These are phyloP conservation scores for Arthrobotrys conoides DNA, from an alignment of 2,329 filamentous ascomycete species.

Conservation along the genomic window DNA sequence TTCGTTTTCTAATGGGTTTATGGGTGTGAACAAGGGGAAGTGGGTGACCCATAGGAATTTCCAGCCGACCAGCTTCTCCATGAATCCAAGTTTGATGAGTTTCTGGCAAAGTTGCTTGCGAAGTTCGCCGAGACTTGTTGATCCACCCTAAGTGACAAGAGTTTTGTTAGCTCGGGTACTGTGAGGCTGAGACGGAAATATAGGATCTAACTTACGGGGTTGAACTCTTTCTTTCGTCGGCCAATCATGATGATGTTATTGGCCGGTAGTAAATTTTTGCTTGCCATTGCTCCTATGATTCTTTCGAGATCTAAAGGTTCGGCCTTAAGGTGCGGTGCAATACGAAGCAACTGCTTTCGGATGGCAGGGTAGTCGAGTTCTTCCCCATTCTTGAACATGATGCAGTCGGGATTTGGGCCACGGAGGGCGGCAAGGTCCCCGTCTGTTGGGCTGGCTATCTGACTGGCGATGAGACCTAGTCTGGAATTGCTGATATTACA, in stretches of 20 bases:
- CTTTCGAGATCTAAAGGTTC: background rate
- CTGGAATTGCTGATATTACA: constrained; percentile 3
- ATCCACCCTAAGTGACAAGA: constrained; percentile 31
- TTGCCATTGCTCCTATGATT: constrained; percentile 4
- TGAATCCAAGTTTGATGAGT: constrained; percentile 11
- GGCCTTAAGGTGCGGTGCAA: constrained; percentile 28
- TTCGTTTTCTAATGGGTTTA: constrained; percentile 72
- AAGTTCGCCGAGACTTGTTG: constrained; percentile 33
- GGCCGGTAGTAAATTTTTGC: background rate
- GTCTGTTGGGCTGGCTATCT: background rate
- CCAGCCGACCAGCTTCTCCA: constrained; percentile 27
- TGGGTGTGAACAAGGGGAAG: constrained; percentile 91
- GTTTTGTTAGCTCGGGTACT: background rate
- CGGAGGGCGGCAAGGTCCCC: constrained; percentile 6
- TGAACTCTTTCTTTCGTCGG: constrained; percentile 39
- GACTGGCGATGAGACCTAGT: background rate
- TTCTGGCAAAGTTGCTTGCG: constrained; percentile 27
- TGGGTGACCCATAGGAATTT: constrained; percentile 87
- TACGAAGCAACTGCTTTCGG: background rate
- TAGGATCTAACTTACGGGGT: constrained; percentile 34
- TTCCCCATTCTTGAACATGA: constrained; percentile 5
- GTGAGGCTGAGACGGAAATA: background rate
- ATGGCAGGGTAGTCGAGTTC: background rate
- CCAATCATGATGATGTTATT: constrained; percentile 26
- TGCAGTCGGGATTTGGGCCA: constrained; percentile 10